Percentiles rank a stretch among this genome's conserved stretches.
Conservation (phyloP, 139 green algal species). For the Gonium pectorale region DNA sequence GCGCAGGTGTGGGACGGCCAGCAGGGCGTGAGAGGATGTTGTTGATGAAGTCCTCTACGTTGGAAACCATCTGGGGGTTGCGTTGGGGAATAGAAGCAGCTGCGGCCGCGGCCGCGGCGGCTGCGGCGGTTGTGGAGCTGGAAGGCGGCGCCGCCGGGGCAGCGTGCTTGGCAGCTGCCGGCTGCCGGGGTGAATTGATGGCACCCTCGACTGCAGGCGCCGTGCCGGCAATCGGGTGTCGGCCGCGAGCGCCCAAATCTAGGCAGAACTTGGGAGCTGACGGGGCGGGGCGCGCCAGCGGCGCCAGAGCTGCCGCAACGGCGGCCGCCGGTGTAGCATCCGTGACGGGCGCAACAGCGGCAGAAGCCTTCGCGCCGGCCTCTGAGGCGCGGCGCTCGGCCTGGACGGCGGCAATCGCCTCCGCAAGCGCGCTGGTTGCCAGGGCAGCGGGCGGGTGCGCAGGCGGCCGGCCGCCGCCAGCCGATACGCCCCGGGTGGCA, state of each 20-base stretch:
- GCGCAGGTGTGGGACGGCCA: not conserved
- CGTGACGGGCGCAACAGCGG: not conserved
- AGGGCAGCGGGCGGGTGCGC: not conserved
- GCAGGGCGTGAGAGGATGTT: conserved; percentile 28
- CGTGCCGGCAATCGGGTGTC: too few relatives aligned
- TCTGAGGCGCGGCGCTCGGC: conserved; percentile 27
- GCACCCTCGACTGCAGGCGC: too few relatives aligned
- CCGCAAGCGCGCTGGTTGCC: conserved; percentile 4
- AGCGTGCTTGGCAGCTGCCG: too few relatives aligned
- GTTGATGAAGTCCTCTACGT: conserved; percentile 48
- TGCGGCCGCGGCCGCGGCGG: not conserved
- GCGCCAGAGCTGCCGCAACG: not conserved
- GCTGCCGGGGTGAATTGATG: too few relatives aligned
- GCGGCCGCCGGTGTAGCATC: not conserved
- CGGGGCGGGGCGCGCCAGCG: not conserved
- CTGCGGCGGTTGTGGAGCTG: not conserved
- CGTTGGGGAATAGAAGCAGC: too few relatives aligned
- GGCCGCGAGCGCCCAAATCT: not conserved
- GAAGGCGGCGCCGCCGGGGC: too few relatives aligned
- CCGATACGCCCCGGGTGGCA: not conserved
- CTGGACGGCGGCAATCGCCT: conserved; percentile 14
- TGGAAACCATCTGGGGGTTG: conserved; percentile 41
- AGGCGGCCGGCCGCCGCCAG: conserved; percentile 5
- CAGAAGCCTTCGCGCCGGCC: not conserved
- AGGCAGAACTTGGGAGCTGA: conserved; percentile 35